Evolutionary conservation across 177 flowering plant genomes (phyloP).

Genomic region (Tripterygium wilfordii): DNA sequence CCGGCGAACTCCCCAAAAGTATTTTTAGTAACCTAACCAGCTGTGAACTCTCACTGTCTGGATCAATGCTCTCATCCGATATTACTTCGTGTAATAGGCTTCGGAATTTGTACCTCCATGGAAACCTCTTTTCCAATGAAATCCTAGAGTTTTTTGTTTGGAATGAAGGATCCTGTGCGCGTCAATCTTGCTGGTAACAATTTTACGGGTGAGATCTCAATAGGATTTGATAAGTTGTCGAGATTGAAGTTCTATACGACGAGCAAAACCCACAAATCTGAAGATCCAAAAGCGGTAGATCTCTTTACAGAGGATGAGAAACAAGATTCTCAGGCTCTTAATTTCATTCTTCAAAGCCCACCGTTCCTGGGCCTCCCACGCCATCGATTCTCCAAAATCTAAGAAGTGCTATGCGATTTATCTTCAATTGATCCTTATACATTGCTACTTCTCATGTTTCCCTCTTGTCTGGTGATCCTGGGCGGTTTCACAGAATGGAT

Average conservation of each 20-base stretch:
- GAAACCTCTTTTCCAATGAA: conserved; percentile 45
- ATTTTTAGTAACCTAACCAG: conserved; percentile 39
- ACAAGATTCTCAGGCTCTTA: too few species aligned
- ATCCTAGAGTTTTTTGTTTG: conserved; percentile 30
- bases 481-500: conserved; percentile 3
- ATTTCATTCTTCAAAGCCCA: too few species aligned
- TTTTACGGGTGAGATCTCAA: conserved; percentile 42
- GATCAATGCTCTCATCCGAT: conserved; percentile 36
- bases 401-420: too few species aligned
- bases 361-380: too few species aligned
- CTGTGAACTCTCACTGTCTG: conserved; percentile 53
- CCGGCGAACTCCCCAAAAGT: conserved; percentile 47
- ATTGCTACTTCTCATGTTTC: too few species aligned
- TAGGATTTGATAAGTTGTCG: conserved; percentile 26
- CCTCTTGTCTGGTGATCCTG: too few species aligned
- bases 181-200: conserved; percentile 42
- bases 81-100: conserved; percentile 32
- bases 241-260: too few species aligned
- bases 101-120: conserved; percentile 41
- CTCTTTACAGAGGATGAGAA: too few species aligned
- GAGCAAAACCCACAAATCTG: too few species aligned
- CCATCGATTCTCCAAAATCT: too few species aligned
- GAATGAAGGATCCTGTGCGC: conserved; percentile 25
- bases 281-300: too few species aligned
- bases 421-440: too few species aligned